Percentiles rank a stretch among this genome's conserved stretches.
phyloP scores from a whole-genome alignment of 805 yeast genomes.

The Vanderwaltozyma tropicalis region DNA sequence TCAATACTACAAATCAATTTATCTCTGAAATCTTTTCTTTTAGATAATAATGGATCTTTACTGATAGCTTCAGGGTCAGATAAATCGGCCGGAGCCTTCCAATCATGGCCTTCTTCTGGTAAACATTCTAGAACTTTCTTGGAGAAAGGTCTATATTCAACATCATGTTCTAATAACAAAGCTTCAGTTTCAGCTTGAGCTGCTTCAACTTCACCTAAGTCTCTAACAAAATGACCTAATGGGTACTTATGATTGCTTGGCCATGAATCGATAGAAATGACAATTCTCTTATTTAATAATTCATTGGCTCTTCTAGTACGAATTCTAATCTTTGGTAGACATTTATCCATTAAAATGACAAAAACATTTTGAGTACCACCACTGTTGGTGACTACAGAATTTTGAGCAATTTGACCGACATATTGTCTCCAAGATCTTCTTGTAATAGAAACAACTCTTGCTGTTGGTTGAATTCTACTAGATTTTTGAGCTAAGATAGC shows the following conservation, averaged over 20 bases:
- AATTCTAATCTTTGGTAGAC: conserved; percentile 78
- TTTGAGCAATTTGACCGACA: conserved; percentile 84
- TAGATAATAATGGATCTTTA: conserved; percentile 36
- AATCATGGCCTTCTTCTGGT: conserved; percentile 86
- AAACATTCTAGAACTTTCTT: conserved; percentile 84
- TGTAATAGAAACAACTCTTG: conserved; percentile 75
- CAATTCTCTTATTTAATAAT: conserved; percentile 79
- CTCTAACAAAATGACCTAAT: conserved; percentile 87
- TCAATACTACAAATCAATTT: conserved; percentile 89
- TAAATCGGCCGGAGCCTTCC: conserved; percentile 73
- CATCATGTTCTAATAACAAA: conserved; percentile 83
- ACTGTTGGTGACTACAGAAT: conserved; percentile 49
- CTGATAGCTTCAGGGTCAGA: conserved; percentile 44
- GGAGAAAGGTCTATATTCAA: conserved; percentile 91
- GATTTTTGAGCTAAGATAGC: conserved; percentile 53
- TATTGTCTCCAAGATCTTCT: conserved; percentile 93
- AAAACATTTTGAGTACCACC: conserved; percentile 70
- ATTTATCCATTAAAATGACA: conserved; percentile 79
- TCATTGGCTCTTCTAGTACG: conserved; percentile 79
- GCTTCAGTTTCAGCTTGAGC: conserved; percentile 96
- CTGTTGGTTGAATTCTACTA: conserved; percentile 74
- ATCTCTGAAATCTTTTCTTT: conserved; percentile 79
- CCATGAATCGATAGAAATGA: conserved; percentile 91
- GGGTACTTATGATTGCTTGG: conserved; percentile 75
- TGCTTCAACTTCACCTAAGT: conserved; percentile 82